Percentiles rank a stretch among this genome's conserved stretches.
Conservation (phyloP, 768 basidiomycete species). For the Lentinula lateritia region DNA sequence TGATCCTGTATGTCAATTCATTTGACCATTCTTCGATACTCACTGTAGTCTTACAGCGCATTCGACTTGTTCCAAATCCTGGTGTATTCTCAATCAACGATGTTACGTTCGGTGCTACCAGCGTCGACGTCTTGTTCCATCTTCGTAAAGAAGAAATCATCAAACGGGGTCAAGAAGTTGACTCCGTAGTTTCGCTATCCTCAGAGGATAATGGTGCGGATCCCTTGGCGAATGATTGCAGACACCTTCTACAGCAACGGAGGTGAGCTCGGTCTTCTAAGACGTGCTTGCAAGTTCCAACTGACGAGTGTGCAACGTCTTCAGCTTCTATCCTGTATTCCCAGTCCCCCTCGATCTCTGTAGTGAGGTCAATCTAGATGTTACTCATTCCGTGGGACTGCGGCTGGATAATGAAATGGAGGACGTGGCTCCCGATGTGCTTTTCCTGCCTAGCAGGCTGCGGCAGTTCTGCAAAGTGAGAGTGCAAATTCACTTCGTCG, state of each 20-base stretch:
- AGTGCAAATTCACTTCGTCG: not conserved
- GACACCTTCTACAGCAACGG: slow-evolving; percentile 82
- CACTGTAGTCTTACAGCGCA: slow-evolving; percentile 44
- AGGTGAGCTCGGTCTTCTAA: slow-evolving; percentile 43
- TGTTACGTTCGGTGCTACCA: slow-evolving; percentile 72
- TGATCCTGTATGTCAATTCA: slow-evolving; percentile 45
- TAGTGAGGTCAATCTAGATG: slow-evolving; percentile 84
- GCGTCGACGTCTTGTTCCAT: slow-evolving; percentile 87
- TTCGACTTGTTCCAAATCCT: slow-evolving; percentile 83
- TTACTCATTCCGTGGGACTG: slow-evolving; percentile 61
- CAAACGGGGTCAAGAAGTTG: slow-evolving; percentile 59
- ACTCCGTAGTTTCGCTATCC: slow-evolving; percentile 32
- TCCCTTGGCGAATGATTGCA: slow-evolving; percentile 69
- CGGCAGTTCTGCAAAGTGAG: slow-evolving; percentile 86
- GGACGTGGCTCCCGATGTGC: slow-evolving; percentile 68
- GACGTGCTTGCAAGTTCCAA: too few species aligned
- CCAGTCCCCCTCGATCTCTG: slow-evolving; percentile 73
- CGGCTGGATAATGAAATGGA: slow-evolving; percentile 32
- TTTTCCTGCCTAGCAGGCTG: slow-evolving; percentile 82
- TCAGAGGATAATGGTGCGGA: slow-evolving; percentile 53
- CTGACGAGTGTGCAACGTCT: not conserved
- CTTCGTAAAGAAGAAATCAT: slow-evolving; percentile 79
- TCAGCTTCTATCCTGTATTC: slow-evolving; percentile 93
- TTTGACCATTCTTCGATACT: not conserved
- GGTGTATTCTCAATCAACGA: slow-evolving; percentile 81